Evolutionary conservation across 768 basidiomycete species (phyloP).

Genomic region (Coprinopsis cinerea): DNA sequence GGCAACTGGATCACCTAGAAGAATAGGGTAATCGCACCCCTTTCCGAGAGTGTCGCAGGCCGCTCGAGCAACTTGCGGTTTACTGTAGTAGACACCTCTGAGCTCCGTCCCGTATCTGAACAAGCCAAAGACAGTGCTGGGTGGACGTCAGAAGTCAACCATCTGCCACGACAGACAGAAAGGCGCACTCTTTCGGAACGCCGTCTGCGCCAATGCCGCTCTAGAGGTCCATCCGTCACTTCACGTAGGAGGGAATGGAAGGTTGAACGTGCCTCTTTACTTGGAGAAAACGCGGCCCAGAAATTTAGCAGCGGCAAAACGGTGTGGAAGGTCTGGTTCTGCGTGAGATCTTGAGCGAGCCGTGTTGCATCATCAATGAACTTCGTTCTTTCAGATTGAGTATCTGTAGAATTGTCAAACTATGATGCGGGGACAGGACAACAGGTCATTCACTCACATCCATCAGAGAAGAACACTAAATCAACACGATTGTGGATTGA

Average conservation of each 20-base stretch:
- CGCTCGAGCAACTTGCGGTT: constrained; percentile 60
- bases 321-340: constrained; percentile 71
- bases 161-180: constrained; percentile 13
- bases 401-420: constrained; percentile 34
- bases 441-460: constrained; percentile 55
- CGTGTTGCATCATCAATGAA: constrained; percentile 62
- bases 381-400: constrained; percentile 47
- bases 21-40: constrained; percentile 70
- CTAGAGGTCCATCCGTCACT: constrained; percentile 27
- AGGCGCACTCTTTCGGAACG: constrained; percentile 67
- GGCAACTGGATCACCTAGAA: constrained; percentile 44
- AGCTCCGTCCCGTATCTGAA: constrained; percentile 78
- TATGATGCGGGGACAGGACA: neutral
- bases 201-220: constrained; percentile 69
- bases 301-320: constrained; percentile 75
- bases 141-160: neutral
- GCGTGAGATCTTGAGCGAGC: constrained; percentile 63
- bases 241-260: neutral
- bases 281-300: constrained; percentile 75
- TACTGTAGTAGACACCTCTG: constrained; percentile 63
- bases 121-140: constrained; percentile 70
- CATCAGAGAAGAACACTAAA: constrained; percentile 73
- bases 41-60: constrained; percentile 60
- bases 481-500: constrained; percentile 61
- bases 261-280: constrained; percentile 48